Base-by-base conservation (phyloP, 2,329 filamentous ascomycete species). In the Endocalyx cinctus region DNA sequence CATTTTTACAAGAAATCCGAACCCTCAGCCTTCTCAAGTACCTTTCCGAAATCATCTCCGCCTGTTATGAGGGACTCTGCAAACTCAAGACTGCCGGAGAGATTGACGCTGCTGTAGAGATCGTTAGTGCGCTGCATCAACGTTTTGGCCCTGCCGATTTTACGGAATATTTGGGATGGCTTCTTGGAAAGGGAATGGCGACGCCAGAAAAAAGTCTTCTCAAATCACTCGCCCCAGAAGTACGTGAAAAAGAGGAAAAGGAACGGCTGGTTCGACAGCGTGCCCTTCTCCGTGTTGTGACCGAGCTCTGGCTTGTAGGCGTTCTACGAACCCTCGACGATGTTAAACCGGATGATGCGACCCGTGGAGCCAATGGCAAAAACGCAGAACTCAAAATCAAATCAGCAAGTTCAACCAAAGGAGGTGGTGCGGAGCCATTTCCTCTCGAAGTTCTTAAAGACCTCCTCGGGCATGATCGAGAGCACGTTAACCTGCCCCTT, bases 371-470 rank as follows among this genome's bases (percentile, higher is more conserved):
- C 3, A 67, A 76, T 25, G 67, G 74, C 22, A 94, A 89, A 59
- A 64, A 71, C 6, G 75, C 67, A 29, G 78, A 74, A 48, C 60
- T 64, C 41, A 84, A 70, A 67, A 69, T 65, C 47, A 75, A 76
- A 39, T 53, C 69, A 8, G 57, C 62, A 25, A 70, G 71, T 16
- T 62, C 66, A 33, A 77, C 79, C 38, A 78, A 79, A 44, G 72
- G 74, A 17, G 78, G 74, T 25, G 80, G 84, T 39, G 76, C 87
- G 2, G 92, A 98, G 44, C 92, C 92, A 0, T 97, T 98, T 47
- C 94, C 94, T 4, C 70, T 98, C 14, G 92, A 98, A 58, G 90
- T 97, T n/a, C 68, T 98, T 25, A 98, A 98, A 64, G 94, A 98
- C 56, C 75, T 98, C 45, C 74, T 98, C 12, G 88, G 89, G 6